Base-by-base conservation (phyloP, 2,329 filamentous ascomycete species). In the Aureobasidium subglaciale region DNA sequence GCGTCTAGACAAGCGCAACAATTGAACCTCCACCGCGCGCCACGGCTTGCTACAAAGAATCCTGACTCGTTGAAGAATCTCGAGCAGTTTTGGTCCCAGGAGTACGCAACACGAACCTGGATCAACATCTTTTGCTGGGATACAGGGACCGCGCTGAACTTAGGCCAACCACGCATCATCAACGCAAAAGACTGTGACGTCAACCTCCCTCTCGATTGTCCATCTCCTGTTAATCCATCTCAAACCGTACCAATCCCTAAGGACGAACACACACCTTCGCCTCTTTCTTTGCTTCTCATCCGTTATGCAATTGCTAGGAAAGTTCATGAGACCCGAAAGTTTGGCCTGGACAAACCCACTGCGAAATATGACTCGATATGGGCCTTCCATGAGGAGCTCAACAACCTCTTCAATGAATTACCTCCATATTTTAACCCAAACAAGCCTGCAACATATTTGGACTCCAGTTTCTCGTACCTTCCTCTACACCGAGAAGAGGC, bases 1-100 rank as follows among this genome's bases (percentile, higher is more conserved):
- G 15, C 16, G n/a, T n/a, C n/a, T n/a, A 45, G 42, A 32, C 42
- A 45, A 45, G 42, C 42, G 15, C 42, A 45, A 22, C 42, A 45
- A n/a, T 16, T 45, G 27, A 45, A 45, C 11, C 42, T 45, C 2
- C 42, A 45, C 11, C 42, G 42, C 8, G 16, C 30, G 11, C 42
- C 42, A 32, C 27, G 16, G 4, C 10, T 10, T 20, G 15, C 16
- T 22, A 5, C 5, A 22, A n/a, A 4, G 5, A n/a, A 30, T 15
- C 2, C 9, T 9, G 16, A 32, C 27, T 20, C 22, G 2, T 45
- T 27, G 10, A 15, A 32, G 27, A 45, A 8, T 3, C 42, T 45
- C 22, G 42, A 45, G 42, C 42, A 32, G 11, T 45, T 45, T n/a
- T 45, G 42, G 42, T n/a, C 22, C 16, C 42, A 45, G 27, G 42